Evolutionary conservation across 805 yeast genomes (phyloP), one percentile per base, ranked within the genome.

Genomic region (Wilhelminamyces savonicus): DNA sequence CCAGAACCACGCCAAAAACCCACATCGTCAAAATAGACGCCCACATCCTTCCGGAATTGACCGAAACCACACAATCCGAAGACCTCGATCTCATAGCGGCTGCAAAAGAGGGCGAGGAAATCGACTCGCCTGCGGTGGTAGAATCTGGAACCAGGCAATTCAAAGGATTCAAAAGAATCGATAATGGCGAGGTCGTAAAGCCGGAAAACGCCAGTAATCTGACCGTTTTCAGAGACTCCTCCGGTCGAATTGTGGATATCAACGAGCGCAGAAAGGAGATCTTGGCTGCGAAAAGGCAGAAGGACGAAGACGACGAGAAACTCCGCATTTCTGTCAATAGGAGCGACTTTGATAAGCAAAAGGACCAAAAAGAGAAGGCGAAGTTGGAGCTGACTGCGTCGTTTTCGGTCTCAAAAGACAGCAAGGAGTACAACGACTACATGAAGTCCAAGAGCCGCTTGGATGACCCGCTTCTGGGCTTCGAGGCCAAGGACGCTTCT

Each of bases 401-500:
- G 4, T 46, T 50, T 17, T 41, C 40, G 8, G 31, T 24, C 15
- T 48, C 61, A 3, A 43, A 50, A 23, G 54, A 63, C 29, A 73
- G 69, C 36, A 35, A 30, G n/a, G 63, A 56, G 20, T 45, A 62
- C 22, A 64, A 69, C 28, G 40, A 45, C 3, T 41, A 43, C 18
- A 51, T 56, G 39, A 58, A 54, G 31, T 31, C 36, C 5, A 48
- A 50, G 28, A 53, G 58, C n/a, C 44, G 48, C 10, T 63, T 63
- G 20, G 85, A 79, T 13, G 94, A 84, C 46, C 94, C 94, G 0
- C 64, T 82, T 16, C 50, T 66, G 2, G 44, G 62, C 9, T 79
- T 77, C 40, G 50, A 58, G 29, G 44, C 35, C 38, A 48, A 3
- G 52, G 63, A 12, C 27, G 10, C 52, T 17, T 21, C 23, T 15